Conservation (phyloP, 106 monocot species). For the Dendrobium officinale region DNA sequence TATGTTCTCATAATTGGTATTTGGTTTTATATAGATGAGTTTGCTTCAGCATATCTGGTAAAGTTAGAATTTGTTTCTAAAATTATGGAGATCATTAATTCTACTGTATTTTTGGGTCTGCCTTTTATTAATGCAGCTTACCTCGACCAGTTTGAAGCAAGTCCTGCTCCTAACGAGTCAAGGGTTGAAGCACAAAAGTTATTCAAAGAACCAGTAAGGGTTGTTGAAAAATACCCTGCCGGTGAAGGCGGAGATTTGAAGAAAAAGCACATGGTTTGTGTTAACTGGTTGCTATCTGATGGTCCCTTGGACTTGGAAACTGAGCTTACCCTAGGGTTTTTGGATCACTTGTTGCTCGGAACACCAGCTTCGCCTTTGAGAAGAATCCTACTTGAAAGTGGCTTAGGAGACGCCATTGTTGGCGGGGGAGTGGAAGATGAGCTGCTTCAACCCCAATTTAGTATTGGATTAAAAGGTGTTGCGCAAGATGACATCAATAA, state of each 20-base stretch:
- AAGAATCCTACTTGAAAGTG: slow-evolving; percentile 83
- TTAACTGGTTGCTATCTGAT: slow-evolving; percentile 91
- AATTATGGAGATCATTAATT: neutral
- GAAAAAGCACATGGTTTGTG: slow-evolving; percentile 90
- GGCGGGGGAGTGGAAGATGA: slow-evolving; percentile 98
- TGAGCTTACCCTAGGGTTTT: slow-evolving; percentile 82
- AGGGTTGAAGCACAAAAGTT: slow-evolving; percentile 79
- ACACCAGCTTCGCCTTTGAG: slow-evolving; percentile 92
- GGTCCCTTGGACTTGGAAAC: slow-evolving; percentile 72
- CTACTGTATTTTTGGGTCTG: neutral
- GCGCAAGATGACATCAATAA: slow-evolving; percentile 60
- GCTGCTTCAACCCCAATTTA: slow-evolving; percentile 92
- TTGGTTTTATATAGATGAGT: neutral
- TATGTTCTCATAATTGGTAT: neutral
- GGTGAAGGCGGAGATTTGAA: slow-evolving; percentile 66
- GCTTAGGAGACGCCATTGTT: slow-evolving; percentile 85
- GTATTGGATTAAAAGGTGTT: slow-evolving; percentile 89
- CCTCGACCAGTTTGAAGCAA: slow-evolving; percentile 84
- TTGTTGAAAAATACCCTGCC: slow-evolving; percentile 85
- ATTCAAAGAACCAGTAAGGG: slow-evolving; percentile 63
- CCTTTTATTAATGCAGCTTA: slow-evolving; percentile 47
- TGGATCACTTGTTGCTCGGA: slow-evolving; percentile 89
- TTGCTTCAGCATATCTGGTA: neutral
- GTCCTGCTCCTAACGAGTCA: slow-evolving; percentile 54
- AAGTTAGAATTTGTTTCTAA: neutral